A percentile compares a stretch with the other conserved stretches of the same genome.
Conservation (phyloP, 1,284 basidiomycete genomes). For the Inonotus hispidus region DNA sequence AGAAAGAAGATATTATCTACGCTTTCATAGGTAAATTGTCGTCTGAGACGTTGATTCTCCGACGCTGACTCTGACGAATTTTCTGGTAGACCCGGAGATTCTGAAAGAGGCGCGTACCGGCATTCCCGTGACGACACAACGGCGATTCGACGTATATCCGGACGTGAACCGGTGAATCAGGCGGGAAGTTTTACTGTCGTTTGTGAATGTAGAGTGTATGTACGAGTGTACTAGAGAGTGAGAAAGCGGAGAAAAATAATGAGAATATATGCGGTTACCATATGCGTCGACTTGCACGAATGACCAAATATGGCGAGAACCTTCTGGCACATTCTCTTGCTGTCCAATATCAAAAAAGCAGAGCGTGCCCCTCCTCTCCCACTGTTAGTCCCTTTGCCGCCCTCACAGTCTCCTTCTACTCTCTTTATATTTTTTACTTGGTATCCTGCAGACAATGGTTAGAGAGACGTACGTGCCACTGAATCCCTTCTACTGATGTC, state of each 20-base stretch:
- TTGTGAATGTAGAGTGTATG: background rate
- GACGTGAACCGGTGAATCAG: conserved; percentile 50
- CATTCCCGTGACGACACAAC: conserved; percentile 84
- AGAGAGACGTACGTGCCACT: background rate
- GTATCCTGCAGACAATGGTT: background rate
- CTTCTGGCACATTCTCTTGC: conserved; percentile 4
- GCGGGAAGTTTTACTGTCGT: background rate
- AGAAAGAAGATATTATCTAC: conserved; percentile 79
- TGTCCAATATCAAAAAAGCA: background rate
- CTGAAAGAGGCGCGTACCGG: conserved; percentile 69
- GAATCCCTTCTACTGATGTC: background rate
- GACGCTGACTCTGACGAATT: conserved; percentile 10
- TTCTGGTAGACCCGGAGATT: conserved; percentile 58
- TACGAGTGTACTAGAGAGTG: background rate
- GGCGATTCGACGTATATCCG: conserved; percentile 88
- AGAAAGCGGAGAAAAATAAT: background rate
- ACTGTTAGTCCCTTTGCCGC: background rate
- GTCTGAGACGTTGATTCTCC: background rate
- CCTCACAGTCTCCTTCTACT: background rate
- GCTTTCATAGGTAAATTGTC: conserved; percentile 70
- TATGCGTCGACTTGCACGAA: too few relatives aligned
- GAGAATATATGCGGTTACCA: background rate
- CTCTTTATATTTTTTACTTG: background rate
- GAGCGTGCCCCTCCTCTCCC: background rate
- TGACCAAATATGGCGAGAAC: conserved; percentile 2